Conservation (phyloP, 2,329 filamentous ascomycete species). For the Fusarium sp. region DNA sequence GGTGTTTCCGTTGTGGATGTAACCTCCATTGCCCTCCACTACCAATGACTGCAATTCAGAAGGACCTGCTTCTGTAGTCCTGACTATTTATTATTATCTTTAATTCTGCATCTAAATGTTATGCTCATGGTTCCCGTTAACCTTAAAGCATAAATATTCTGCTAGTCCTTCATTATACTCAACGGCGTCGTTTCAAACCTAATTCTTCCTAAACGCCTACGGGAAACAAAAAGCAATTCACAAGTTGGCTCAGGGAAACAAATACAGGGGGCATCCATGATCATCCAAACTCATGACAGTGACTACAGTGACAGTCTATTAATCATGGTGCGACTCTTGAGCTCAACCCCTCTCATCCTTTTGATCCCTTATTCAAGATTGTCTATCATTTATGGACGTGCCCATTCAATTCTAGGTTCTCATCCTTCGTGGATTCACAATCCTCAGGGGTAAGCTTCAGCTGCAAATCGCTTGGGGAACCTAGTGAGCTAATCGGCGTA, state of each 20-base stretch:
- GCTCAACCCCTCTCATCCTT: neutral
- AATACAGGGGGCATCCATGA: conserved; percentile 2
- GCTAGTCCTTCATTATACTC: neutral
- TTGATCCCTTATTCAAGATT: neutral
- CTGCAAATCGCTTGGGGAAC: conserved; percentile 10
- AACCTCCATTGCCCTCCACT: neutral
- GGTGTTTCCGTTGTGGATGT: conserved; percentile 21
- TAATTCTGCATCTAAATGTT: neutral
- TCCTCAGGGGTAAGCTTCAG: conserved; percentile 21
- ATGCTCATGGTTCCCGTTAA: neutral
- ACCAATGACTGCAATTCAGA: neutral
- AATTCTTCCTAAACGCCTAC: neutral
- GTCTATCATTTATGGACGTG: neutral
- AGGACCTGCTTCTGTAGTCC: neutral
- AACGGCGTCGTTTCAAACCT: neutral
- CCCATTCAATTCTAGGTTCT: neutral
- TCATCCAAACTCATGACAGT: neutral
- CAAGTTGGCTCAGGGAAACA: neutral
- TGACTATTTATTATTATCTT: neutral
- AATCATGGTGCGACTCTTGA: conserved; percentile 25
- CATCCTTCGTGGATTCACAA: conserved; percentile 8
- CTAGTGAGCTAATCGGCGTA: neutral
- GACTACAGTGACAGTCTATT: neutral
- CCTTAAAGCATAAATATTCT: neutral
- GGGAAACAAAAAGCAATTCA: neutral